Conservation (phyloP, 768 basidiomycete genomes). For the Boletus sp. region DNA sequence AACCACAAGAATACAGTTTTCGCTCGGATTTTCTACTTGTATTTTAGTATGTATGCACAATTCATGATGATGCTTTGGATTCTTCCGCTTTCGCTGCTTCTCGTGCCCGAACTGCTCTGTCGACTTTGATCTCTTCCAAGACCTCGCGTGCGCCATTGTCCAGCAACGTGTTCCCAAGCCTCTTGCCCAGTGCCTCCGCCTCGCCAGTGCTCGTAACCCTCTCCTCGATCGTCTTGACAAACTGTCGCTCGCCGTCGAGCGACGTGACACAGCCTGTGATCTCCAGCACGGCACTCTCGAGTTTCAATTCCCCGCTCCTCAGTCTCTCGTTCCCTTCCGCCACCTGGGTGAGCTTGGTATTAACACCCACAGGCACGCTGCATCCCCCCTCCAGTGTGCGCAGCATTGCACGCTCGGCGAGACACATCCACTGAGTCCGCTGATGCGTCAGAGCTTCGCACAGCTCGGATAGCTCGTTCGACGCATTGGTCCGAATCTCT, state of each 20-base stretch:
- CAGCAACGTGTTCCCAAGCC: conserved; percentile 63
- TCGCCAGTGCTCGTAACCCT: conserved; percentile 52
- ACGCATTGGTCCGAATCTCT: conserved; percentile 75
- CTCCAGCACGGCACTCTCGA: conserved; percentile 44
- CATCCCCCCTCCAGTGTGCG: conserved; percentile 95
- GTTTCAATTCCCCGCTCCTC: conserved; percentile 30
- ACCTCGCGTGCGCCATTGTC: conserved; percentile 74
- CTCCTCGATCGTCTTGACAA: conserved; percentile 59
- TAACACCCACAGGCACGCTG: conserved; percentile 91
- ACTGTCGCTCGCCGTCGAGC: conserved; percentile 69
- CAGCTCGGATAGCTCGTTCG: conserved; percentile 53
- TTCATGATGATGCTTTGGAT: conserved; percentile 4
- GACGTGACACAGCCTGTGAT: conserved; percentile 85
- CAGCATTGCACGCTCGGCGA: conserved; percentile 85
- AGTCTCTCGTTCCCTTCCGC: conserved; percentile 32
- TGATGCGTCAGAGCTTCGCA: conserved; percentile 72
- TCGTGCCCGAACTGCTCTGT: conserved; percentile 50
- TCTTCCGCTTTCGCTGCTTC: conserved; percentile 38
- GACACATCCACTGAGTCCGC: conserved; percentile 71
- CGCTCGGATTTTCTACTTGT: not conserved
- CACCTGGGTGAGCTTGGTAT: conserved; percentile 43
- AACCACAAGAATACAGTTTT: conserved; percentile 26
- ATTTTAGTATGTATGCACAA: not conserved
- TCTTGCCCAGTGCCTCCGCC: conserved; percentile 66
- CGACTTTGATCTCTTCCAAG: conserved; percentile 77